These are phyloP conservation scores for Hemileccinum impolitum DNA, from an alignment of 768 basidiomycete genomes.

Conservation along the genomic window DNA sequence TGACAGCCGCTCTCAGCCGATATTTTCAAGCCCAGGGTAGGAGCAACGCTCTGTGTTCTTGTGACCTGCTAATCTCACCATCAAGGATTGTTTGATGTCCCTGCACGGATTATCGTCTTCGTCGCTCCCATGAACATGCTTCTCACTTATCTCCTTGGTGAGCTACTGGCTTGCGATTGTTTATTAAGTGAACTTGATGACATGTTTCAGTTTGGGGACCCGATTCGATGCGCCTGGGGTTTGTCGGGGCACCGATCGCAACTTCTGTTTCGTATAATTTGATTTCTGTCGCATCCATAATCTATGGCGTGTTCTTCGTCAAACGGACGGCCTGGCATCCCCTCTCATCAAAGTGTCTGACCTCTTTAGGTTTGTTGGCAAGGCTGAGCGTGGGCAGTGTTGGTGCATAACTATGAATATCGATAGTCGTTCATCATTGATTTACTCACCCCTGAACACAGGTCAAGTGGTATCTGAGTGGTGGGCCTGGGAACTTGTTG, in stretches of 20 bases:
- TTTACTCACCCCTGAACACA: slow-evolving; percentile 11
- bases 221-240: slow-evolving; percentile 75
- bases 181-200: slow-evolving; percentile 42
- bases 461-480: slow-evolving; percentile 86
- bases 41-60: slow-evolving; percentile 30
- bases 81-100: slow-evolving; percentile 73
- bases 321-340: slow-evolving; percentile 85
- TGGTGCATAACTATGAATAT: slow-evolving; percentile 35
- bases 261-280: slow-evolving; percentile 87
- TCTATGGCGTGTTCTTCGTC: slow-evolving; percentile 62
- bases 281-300: slow-evolving; percentile 56
- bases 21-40: slow-evolving; percentile 78
- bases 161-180: slow-evolving; percentile 1
- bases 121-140: slow-evolving; percentile 83
- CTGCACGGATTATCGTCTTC: slow-evolving; percentile 76
- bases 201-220: slow-evolving; percentile 83
- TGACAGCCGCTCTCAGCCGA: slow-evolving; percentile 40
- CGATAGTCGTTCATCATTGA: not conserved
- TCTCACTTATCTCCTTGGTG: slow-evolving; percentile 81
- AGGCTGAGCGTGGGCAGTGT: slow-evolving; percentile 81
- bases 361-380: slow-evolving; percentile 61
- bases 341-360: slow-evolving; percentile 60
- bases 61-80: slow-evolving; percentile 1
- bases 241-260: slow-evolving; percentile 88
- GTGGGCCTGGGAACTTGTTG: slow-evolving; percentile 95